A percentile compares a stretch with the other conserved stretches of the same genome.
phyloP scores from a whole-genome alignment of 2,329 filamentous ascomycete genomes.

The Diaporthe destruens region DNA sequence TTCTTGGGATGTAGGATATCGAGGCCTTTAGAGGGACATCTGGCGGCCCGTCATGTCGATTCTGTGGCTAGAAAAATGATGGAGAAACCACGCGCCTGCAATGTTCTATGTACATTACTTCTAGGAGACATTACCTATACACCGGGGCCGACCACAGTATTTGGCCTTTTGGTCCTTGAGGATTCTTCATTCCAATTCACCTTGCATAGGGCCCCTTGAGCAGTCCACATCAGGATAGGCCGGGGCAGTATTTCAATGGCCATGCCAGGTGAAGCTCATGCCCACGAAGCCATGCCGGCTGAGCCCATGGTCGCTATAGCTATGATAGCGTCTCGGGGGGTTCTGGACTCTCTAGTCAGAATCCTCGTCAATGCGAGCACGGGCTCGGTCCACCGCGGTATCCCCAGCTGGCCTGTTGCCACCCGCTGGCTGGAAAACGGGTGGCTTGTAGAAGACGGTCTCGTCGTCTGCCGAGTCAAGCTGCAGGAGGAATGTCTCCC shows the following conservation, averaged over 20 bases:
- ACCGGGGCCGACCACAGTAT: conserved; percentile 12
- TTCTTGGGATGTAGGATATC: background rate
- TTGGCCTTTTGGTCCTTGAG: background rate
- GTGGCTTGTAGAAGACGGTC: conserved; percentile 73
- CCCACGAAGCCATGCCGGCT: conserved; percentile 35
- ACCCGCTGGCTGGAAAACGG: conserved; percentile 62
- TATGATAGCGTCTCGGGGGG: conserved; percentile 44
- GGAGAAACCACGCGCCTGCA: conserved; percentile 59
- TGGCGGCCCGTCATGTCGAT: conserved; percentile 19
- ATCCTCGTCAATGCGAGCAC: conserved; percentile 71
- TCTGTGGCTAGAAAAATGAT: conserved; percentile 55
- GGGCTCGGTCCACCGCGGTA: conserved; percentile 71
- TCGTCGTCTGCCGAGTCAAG: conserved; percentile 94
- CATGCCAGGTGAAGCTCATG: conserved; percentile 48
- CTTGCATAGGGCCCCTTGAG: background rate
- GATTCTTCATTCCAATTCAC: background rate
- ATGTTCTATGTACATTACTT: conserved; percentile 44
- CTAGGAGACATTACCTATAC: conserved; percentile 34
- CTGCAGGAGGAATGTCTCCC: conserved; percentile 98
- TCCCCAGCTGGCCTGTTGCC: conserved; percentile 63
- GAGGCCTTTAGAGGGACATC: background rate
- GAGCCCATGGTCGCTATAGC: conserved; percentile 44
- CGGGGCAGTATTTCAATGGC: background rate
- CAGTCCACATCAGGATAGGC: background rate
- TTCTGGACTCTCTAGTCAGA: conserved; percentile 62